phyloP scores from a whole-genome alignment of 306 rosid genomes.

The Vigna mungo region DNA sequence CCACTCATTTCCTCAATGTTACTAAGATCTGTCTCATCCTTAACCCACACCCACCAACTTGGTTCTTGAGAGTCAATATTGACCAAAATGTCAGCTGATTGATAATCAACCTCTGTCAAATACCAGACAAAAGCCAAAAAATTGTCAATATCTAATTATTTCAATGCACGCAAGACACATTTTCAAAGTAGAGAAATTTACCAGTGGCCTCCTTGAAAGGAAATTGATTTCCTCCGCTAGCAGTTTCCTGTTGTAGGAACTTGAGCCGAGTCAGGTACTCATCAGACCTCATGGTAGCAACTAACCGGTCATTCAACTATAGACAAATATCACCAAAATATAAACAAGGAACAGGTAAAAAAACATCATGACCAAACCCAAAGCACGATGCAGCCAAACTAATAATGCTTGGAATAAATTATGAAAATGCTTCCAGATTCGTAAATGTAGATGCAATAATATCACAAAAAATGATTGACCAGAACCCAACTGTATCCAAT shows the following conservation, averaged over 20 bases:
- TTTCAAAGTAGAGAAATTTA: constrained; percentile 33
- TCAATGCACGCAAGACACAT: constrained; percentile 6
- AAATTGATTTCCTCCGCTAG: constrained; percentile 63
- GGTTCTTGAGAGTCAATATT: constrained; percentile 72
- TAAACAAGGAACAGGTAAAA: not conserved
- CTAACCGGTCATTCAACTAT: constrained; percentile 76
- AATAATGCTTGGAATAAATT: not conserved
- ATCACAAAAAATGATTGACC: not conserved
- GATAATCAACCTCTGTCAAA: constrained; percentile 66
- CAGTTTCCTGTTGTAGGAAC: constrained; percentile 61
- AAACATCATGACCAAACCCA: constrained; percentile 1
- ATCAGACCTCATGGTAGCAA: constrained; percentile 73
- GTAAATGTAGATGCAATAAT: not conserved
- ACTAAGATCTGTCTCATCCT: constrained; percentile 66
- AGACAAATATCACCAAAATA: constrained; percentile 36
- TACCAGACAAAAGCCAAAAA: constrained; percentile 37
- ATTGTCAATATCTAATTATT: constrained; percentile 14
- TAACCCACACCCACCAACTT: constrained; percentile 99
- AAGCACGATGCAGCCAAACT: constrained; percentile 11
- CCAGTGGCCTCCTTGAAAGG: constrained; percentile 91
- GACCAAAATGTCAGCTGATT: constrained; percentile 75
- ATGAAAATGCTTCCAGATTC: constrained; percentile 20
- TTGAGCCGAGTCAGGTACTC: constrained; percentile 68
- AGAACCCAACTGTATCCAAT: not conserved
- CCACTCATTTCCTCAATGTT: constrained; percentile 87